Evolutionary conservation across 306 rosid species (phyloP), one percentile per base, ranked within the genome.

Genomic region (Dalbergia oliveri): DNA sequence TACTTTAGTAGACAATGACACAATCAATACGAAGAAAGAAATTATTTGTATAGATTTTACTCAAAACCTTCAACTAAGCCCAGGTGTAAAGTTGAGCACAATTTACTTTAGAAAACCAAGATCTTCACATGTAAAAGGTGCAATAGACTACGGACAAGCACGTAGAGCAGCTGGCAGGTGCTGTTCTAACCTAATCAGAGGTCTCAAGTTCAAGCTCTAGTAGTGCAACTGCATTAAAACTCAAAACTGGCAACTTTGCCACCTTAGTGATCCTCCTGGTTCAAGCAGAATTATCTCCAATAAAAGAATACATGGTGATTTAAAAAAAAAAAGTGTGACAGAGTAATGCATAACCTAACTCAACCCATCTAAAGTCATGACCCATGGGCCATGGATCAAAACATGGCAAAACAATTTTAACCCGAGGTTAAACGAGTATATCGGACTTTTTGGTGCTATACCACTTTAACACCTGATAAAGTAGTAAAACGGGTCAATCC

Each of bases 311-410:
- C 3, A 0, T 37, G 41, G 3, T 3, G 1, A n/a, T 37, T 37
- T 37, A 37, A 3, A 6, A 44, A 44, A 44, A 44, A 26, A 26
- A 26, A 26, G 31, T 26, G 31, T 2, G 41, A 37, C 8, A 37
- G 7, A 37, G 2, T 1, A 26, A 9, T 0, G 53, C 11, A 57
- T 59, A 10, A 59, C 66, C 66, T 26, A 23, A 10, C 39, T 50
- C 3, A 4, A 12, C 57, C 57, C 26, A 61, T 33, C 7, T 31
- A 61, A 11, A 23, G 43, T 44, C 18, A 57, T 26, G 31, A 1
- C n/a, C n/a, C n/a, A n/a, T n/a, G n/a, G n/a, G n/a, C 31, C 31
- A 26, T 19, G 63, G 63, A 57, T 57, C 63, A 57, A 57, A 57
- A n/a, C 39, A 60, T 26, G 8, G 8, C 43, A 62, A 33, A 62